Evolutionary conservation across 352 stramenopile genomes (phyloP), one percentile per base, ranked within the genome.

Genomic region (Pythium coloratum): DNA sequence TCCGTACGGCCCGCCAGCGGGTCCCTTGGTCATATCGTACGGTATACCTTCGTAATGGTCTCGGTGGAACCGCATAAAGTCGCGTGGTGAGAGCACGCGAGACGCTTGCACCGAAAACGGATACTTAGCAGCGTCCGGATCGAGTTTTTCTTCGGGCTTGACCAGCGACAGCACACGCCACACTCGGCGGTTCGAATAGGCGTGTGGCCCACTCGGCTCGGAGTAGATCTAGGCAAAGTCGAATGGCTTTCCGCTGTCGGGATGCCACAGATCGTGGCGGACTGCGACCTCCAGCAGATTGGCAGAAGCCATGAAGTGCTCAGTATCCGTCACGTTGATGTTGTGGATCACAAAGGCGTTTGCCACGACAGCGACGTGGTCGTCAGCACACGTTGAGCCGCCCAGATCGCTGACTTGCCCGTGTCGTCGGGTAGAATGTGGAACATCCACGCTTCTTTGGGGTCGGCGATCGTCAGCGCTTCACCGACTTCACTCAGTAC

Each of bases 291-390:
- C 76, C 55, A 90, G 89, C 20, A 98, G 64, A 66, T 97, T 98
- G 6, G 72, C 57, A 14, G 89, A 97, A 18, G 89, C 94, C 34
- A 98, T 76, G 58, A 97, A 98, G 63, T 88, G 80, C n/a, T 90
- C 76, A 7, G 81, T 71, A 54, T 97, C 71, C 55, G 62, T 82
- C 54, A 89, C 64, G 71, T 95, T 71, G 32, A 98, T 62, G 60
- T 97, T 72, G 51, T 90, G 89, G 70, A 98, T 98, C 38, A 98
- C 82, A 75, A 98, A 98, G 70, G 96, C 83, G 73, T 99, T 98
- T n/a, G 91, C 92, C 6, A 99, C 86, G 13, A 69, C 86, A 34
- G 72, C 80, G 26, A 92, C 79, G 61, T 97, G 80, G 66, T 90
- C 79, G 42, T 96, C 84, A 0, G 90, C 5, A 98, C 85, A 24